A percentile compares a stretch with the other conserved stretches of the same genome.
phyloP scores from a whole-genome alignment of 179 eudicot species.

The Dionaea muscipula region DNA sequence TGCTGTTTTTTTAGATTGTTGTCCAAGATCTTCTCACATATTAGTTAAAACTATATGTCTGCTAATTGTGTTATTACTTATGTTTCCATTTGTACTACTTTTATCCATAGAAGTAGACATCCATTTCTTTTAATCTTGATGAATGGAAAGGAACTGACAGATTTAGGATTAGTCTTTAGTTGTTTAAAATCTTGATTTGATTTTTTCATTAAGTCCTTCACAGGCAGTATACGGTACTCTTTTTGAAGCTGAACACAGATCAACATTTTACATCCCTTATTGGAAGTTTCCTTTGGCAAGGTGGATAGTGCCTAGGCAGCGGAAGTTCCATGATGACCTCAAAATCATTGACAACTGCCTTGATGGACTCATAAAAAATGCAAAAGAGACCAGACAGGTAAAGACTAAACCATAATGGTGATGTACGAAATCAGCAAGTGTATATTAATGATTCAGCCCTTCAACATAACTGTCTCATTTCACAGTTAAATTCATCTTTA shows the following conservation, averaged over 20 bases:
- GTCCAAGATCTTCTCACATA: too few relatives aligned
- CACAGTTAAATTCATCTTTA: too few relatives aligned
- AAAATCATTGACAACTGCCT: constrained; percentile 89
- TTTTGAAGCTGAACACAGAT: constrained; percentile 98
- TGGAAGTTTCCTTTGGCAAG: constrained; percentile 91
- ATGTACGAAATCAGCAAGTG: not conserved
- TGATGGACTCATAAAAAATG: constrained; percentile 86
- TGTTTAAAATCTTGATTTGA: constrained; percentile 3
- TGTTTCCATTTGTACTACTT: too few relatives aligned
- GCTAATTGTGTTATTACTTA: too few relatives aligned
- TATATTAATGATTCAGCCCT: not conserved
- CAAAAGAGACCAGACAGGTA: constrained; percentile 97
- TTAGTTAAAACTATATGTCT: too few relatives aligned
- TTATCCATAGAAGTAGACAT: not conserved
- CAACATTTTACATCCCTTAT: constrained; percentile 93
- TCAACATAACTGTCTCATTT: too few relatives aligned
- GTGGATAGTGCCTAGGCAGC: constrained; percentile 93
- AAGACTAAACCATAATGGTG: constrained; percentile 1
- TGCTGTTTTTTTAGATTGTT: too few relatives aligned
- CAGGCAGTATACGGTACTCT: constrained; percentile 99
- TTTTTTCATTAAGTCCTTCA: constrained; percentile 6
- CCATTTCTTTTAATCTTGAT: not conserved
- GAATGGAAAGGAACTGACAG: not conserved
- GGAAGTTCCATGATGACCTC: constrained; percentile 79
- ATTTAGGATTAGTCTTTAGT: not conserved